Percentiles rank a stretch among this genome's conserved stretches.
phyloP scores from a whole-genome alignment of 495 filamentous ascomycete species.

The Penicillium ucsense region DNA sequence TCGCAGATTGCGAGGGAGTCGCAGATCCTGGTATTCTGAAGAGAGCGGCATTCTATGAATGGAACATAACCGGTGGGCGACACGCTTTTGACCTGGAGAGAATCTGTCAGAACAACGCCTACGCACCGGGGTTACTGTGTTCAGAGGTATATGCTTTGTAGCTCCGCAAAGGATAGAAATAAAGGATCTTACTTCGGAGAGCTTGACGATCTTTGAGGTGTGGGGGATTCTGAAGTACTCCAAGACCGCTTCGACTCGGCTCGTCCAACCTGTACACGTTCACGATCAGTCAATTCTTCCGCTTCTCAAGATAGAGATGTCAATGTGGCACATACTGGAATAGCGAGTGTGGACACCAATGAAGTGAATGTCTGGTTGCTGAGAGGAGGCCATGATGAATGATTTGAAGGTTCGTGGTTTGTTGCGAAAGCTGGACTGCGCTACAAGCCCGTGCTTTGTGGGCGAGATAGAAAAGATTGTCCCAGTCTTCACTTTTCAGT shows the following conservation, averaged over 20 bases:
- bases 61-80: slow-evolving; percentile 27
- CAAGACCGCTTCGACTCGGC: slow-evolving; percentile 25
- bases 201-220: slow-evolving; percentile 11
- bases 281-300: neutral
- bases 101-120: too few relatives aligned
- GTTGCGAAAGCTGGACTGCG: neutral
- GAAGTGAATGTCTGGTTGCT: slow-evolving; percentile 20
- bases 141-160: too few relatives aligned
- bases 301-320: neutral
- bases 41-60: slow-evolving; percentile 18
- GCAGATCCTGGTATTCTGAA: slow-evolving; percentile 22
- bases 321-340: slow-evolving; percentile 15
- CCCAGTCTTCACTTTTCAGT: too few relatives aligned
- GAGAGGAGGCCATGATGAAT: slow-evolving; percentile 2
- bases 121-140: too few relatives aligned
- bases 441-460: too few relatives aligned
- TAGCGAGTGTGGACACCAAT: slow-evolving; percentile 25
- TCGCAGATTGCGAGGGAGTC: slow-evolving; percentile 48
- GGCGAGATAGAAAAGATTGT: too few relatives aligned
- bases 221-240: slow-evolving; percentile 29
- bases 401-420: neutral
- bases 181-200: slow-evolving; percentile 13
- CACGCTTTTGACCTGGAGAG: slow-evolving; percentile 12
- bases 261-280: slow-evolving; percentile 24
- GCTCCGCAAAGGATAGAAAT: too few relatives aligned